Base-by-base conservation (phyloP, 2,329 filamentous ascomycete genomes). In the Apiospora hydei region DNA sequence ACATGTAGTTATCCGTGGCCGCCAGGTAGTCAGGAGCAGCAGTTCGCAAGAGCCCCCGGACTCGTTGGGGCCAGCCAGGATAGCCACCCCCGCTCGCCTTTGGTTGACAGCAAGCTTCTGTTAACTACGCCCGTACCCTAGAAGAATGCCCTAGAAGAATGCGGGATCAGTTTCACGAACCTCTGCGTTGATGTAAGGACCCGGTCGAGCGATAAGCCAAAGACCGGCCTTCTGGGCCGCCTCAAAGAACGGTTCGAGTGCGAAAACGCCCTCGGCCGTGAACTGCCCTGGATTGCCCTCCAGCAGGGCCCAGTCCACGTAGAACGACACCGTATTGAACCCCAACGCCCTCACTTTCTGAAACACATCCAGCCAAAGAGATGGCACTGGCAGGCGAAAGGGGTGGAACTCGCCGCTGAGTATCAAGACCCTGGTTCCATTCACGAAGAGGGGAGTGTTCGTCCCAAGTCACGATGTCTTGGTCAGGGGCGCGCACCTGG, bases 311-410 rank as follows among this genome's bases (percentile, higher is more conserved):
- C 93, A 97, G 76, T 95, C 88, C 8, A 91, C 86, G 77, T 96
- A 96, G 80, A 95, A 94, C 0, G 92, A 94, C 1, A 95, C 92
- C 64, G 89, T 88, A 76, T 93, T 96, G 82, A 94, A 95, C 0
- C 94, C 94, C 1, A 95, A 82, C 0, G 93, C 91, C 81, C 93
- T 95, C 80, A 96, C 90, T 82, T 97, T 97, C 77, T 96, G 91
- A 76, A 97, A 92, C 1, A 96, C 79, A 75, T 96, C 94, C 11
- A 93, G 84, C 84, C 91, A 87, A 0, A 87, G 78, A 0, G 81
- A 82, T 0, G 85, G 84, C 0, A 87, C 85, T 0, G 86, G 85
- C 0, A 87, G 80, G 71, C 81, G 75, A 71, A 80, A 93, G 0
- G 91, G 90, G 78, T 93, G 91, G 24, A 93, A 87, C 79, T 93